Percentiles rank a stretch among this genome's conserved stretches.
Conservation (phyloP, 805 yeast genomes). For the Lachancea dasiensis region DNA sequence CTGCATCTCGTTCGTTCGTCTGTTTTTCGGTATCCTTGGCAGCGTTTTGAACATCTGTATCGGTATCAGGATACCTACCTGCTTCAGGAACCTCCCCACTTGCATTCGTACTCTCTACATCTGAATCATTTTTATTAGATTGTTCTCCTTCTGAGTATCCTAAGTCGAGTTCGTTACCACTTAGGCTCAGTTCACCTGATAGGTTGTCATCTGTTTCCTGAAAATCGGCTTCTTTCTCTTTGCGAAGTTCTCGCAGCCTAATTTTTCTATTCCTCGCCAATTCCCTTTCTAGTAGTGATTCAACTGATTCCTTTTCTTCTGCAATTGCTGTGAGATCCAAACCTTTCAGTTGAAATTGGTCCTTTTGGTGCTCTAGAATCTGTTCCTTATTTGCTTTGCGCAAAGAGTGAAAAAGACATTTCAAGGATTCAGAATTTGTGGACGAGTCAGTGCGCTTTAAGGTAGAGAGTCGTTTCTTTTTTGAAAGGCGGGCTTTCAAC, state of each 20-base stretch:
- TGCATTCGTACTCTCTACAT: too few relatives aligned
- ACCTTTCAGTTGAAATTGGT: constrained; percentile 41
- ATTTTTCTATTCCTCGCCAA: constrained; percentile 43
- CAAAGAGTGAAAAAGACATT: constrained; percentile 34
- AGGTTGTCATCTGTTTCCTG: background rate
- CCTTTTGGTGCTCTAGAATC: constrained; percentile 43
- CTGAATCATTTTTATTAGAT: too few relatives aligned
- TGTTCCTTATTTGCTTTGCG: constrained; percentile 43
- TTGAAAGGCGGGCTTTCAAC: constrained; percentile 33
- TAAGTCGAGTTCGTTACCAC: constrained; percentile 19
- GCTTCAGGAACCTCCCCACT: too few relatives aligned
- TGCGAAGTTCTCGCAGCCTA: constrained; percentile 38
- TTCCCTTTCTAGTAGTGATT: constrained; percentile 41
- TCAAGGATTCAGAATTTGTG: constrained; percentile 19
- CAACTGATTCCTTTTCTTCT: constrained; percentile 34
- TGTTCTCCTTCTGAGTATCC: constrained; percentile 4
- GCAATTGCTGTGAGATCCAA: constrained; percentile 35
- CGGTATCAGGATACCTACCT: too few relatives aligned
- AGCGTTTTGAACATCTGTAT: too few relatives aligned
- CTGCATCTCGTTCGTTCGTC: too few relatives aligned
- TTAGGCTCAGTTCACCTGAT: constrained; percentile 14
- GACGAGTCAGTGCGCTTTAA: constrained; percentile 4
- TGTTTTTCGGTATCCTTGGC: too few relatives aligned
- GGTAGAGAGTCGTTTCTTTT: constrained; percentile 12
- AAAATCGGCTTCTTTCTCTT: constrained; percentile 10